A percentile compares a stretch with the other conserved stretches of the same genome.
Evolutionary conservation across 129 eudicot species (phyloP).

Genomic region (Saposhnikovia divaricata): DNA sequence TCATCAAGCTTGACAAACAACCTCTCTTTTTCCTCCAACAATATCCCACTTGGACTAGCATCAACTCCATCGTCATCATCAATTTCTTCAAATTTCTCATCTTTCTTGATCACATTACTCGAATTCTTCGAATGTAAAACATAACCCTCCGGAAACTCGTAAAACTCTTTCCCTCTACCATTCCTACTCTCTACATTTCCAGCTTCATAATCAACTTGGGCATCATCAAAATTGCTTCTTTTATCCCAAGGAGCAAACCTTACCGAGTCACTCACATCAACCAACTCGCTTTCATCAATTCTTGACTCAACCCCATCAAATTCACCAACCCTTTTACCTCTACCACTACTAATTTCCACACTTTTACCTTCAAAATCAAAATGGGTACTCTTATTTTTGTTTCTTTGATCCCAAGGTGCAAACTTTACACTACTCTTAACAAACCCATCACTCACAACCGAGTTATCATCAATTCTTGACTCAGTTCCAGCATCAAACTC

Average conservation of each 20-base stretch:
- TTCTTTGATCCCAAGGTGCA: conserved; percentile 73
- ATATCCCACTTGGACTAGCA: conserved; percentile 10
- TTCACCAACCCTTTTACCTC: not conserved
- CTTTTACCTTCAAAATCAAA: conserved; percentile 5
- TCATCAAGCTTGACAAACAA: conserved; percentile 11
- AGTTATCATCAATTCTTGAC: conserved; percentile 20
- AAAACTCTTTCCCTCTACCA: not conserved
- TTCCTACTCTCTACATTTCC: conserved; percentile 4
- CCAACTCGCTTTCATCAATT: not conserved
- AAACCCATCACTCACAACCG: conserved; percentile 20
- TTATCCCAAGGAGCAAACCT: conserved; percentile 2
- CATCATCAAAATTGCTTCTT: not conserved
- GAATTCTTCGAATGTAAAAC: not conserved
- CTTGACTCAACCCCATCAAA: conserved; percentile 21
- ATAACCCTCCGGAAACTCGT: not conserved
- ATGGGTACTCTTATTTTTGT: conserved; percentile 28
- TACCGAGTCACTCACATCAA: not conserved
- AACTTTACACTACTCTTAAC: conserved; percentile 11
- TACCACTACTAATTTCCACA: not conserved
- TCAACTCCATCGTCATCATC: conserved; percentile 14
- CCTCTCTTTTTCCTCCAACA: conserved; percentile 15
- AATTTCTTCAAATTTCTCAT: conserved; percentile 15
- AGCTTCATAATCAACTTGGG: not conserved
- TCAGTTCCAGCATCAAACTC: conserved; percentile 12
- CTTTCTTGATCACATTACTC: conserved; percentile 7